Conservation (phyloP, 164 flowering plant species). For the Liriodendron chinense region DNA sequence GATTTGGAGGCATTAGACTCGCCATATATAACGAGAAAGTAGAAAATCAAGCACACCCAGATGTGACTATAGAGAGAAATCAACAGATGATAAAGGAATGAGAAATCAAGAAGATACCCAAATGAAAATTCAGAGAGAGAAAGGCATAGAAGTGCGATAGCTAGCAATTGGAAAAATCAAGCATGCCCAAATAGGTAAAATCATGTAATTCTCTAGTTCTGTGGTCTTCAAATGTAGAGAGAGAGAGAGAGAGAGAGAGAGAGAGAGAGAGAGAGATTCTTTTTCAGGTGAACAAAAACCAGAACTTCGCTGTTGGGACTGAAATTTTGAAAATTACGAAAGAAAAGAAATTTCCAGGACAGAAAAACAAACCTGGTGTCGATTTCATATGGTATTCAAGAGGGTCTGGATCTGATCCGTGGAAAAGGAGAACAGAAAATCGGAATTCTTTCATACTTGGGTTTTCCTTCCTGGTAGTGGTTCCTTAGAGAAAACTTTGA, state of each 20-base stretch:
- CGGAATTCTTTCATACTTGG: background rate
- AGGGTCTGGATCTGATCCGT: background rate
- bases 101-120: background rate
- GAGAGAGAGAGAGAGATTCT: background rate
- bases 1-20: background rate
- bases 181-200: background rate
- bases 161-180: background rate
- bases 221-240: background rate
- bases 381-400: background rate
- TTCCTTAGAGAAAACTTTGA: background rate
- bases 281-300: background rate
- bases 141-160: background rate
- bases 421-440: background rate
- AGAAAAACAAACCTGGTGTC: background rate
- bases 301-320: background rate
- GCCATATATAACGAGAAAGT: background rate
- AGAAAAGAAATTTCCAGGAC: background rate
- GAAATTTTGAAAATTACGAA: background rate
- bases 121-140: background rate
- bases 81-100: background rate
- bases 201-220: background rate
- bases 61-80: background rate
- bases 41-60: constrained; percentile 1
- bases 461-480: background rate
- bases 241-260: background rate